Percentiles rank a stretch among this genome's conserved stretches.
Conservation (phyloP, 495 filamentous ascomycete genomes). For the Annulohypoxylon bovei region DNA sequence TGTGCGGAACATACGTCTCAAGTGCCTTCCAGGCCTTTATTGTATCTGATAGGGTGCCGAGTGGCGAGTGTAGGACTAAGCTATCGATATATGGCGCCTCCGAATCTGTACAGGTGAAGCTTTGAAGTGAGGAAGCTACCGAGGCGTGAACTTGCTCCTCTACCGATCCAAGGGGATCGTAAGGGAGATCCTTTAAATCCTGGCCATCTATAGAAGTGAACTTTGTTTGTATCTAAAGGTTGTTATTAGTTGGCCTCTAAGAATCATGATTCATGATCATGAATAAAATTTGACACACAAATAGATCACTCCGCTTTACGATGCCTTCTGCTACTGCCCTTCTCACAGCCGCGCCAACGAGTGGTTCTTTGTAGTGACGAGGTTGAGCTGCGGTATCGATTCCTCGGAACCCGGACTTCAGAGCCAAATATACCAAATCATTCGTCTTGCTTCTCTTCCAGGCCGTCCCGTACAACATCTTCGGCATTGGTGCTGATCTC, state of each 20-base stretch:
- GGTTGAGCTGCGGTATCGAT: slow-evolving; percentile 85
- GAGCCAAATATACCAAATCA: slow-evolving; percentile 72
- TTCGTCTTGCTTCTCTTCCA: slow-evolving; percentile 82
- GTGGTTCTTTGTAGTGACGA: slow-evolving; percentile 77
- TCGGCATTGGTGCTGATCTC: slow-evolving; percentile 55
- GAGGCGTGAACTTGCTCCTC: slow-evolving; percentile 71
- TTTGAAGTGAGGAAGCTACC: slow-evolving; percentile 72
- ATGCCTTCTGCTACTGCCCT: slow-evolving; percentile 66
- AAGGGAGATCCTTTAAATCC: slow-evolving; percentile 65
- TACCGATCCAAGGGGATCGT: slow-evolving; percentile 64
- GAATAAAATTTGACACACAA: slow-evolving; percentile 54
- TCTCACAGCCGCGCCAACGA: slow-evolving; percentile 73
- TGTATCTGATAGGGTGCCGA: slow-evolving; percentile 66
- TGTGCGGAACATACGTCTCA: slow-evolving; percentile 69
- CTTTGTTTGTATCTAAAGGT: slow-evolving; percentile 79
- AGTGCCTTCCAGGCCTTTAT: slow-evolving; percentile 71
- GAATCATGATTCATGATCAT: neutral
- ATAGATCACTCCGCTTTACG: slow-evolving; percentile 68
- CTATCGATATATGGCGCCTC: slow-evolving; percentile 73
- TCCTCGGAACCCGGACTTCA: slow-evolving; percentile 75
- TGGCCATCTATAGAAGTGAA: slow-evolving; percentile 73
- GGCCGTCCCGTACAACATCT: slow-evolving; percentile 84
- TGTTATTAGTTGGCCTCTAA: slow-evolving; percentile 19
- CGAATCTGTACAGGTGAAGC: slow-evolving; percentile 59
- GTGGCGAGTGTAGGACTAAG: slow-evolving; percentile 76